Evolutionary conservation across 164 flowering plant genomes (phyloP), one percentile per base, ranked within the genome.

Genomic region (Sedum album): DNA sequence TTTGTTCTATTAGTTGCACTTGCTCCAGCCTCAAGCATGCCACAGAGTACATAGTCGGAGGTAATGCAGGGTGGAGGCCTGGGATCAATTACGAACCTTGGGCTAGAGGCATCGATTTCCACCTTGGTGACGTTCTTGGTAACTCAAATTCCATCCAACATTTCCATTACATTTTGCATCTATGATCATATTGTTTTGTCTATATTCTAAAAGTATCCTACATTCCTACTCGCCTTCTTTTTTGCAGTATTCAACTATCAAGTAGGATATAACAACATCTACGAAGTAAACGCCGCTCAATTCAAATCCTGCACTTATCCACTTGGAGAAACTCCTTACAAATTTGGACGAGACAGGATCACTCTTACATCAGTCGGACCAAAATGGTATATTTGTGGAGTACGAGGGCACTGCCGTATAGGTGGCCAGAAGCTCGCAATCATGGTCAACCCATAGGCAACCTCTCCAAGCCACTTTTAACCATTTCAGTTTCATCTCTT

Each of bases 211-310:
- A n/a, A n/a, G n/a, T n/a, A n/a, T n/a, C n/a, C n/a, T n/a, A n/a
- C n/a, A n/a, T n/a, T n/a, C n/a, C n/a, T n/a, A n/a, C n/a, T n/a
- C n/a, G n/a, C n/a, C n/a, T n/a, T n/a, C n/a, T 31, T 53, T 57
- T 33, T 38, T 65, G 68, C 51, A 70, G 73, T 70, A 20, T 70
- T 70, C 42, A 36, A 49, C 6, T 70, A 70, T 26, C 44, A 60
- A 2, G 64, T 1, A 0, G 68, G 68, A 49, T 48, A n/a, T 1
- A 44, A 70, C 33, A 70, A 70, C 20, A 68, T 65, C 10, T 51
- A 31, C 35, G 49, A 65, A 38, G 64, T 70, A 25, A 39, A 70
- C 23, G 64, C 15, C 1, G 51, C 9, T 13, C 51, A 46, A 20
- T 48, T 1, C 18, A 1, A 48, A 48, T 5, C 53, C 1, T 20